Evolutionary conservation across 176 grass and related monocot species (phyloP).

Genomic region (Lolium multiflorum): DNA sequence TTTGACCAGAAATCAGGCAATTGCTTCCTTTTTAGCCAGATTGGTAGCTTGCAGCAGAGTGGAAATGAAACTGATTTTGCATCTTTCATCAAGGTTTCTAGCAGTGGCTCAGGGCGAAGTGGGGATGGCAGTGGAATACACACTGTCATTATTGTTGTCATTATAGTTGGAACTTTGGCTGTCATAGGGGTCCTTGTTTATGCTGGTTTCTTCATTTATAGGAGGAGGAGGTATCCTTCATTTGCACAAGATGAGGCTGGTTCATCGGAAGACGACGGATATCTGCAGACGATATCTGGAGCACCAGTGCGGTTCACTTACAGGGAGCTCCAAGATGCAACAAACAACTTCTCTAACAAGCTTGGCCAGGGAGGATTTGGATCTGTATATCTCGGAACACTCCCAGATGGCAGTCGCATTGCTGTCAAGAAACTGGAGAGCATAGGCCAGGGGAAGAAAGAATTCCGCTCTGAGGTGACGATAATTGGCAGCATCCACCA

Average conservation of each 20-base stretch:
- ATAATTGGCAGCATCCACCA: slow-evolving; percentile 98
- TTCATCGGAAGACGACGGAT: slow-evolving; percentile 84
- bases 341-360: slow-evolving; percentile 81
- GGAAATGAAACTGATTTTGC: slow-evolving; percentile 33
- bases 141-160: slow-evolving; percentile 58
- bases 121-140: slow-evolving; percentile 34
- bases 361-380: slow-evolving; percentile 97
- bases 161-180: slow-evolving; percentile 55
- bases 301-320: slow-evolving; percentile 82
- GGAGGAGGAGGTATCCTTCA: slow-evolving; percentile 56
- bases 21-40: slow-evolving; percentile 85
- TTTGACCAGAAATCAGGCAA: slow-evolving; percentile 53
- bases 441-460: slow-evolving; percentile 95
- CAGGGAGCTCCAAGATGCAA: slow-evolving; percentile 83
- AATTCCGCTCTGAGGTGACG: slow-evolving; percentile 86
- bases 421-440: slow-evolving; percentile 95
- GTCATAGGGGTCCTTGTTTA: slow-evolving; percentile 67
- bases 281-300: slow-evolving; percentile 77
- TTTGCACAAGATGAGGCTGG: slow-evolving; percentile 52
- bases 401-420: slow-evolving; percentile 68
- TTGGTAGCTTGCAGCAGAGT: slow-evolving; percentile 75
- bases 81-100: slow-evolving; percentile 76
- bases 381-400: slow-evolving; percentile 84
- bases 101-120: slow-evolving; percentile 39
- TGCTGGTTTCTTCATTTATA: slow-evolving; percentile 66